Evolutionary conservation across 345 rosid species (phyloP).

Genomic region (Firmiana major): DNA sequence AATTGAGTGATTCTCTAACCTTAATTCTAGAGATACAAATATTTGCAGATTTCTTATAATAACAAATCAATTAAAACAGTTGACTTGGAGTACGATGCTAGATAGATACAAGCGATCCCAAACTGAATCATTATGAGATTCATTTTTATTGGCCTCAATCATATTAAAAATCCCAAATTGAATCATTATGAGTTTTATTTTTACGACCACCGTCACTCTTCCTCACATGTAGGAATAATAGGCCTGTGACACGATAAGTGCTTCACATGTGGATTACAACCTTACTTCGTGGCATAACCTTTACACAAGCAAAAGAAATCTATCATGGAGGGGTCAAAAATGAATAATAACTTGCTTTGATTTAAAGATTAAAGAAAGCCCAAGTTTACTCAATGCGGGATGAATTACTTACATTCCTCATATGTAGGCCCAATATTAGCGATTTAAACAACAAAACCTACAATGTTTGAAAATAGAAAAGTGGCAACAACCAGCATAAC

Average conservation of each 20-base stretch:
- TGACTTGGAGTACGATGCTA: too few relatives aligned
- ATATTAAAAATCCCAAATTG: background rate
- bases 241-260: background rate
- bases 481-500: background rate
- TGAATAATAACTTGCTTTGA: background rate
- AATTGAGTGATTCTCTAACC: too few relatives aligned
- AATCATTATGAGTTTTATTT: background rate
- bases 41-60: too few relatives aligned
- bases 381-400: background rate
- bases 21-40: too few relatives aligned
- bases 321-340: background rate
- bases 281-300: background rate
- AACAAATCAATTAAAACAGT: too few relatives aligned
- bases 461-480: background rate
- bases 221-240: background rate
- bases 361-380: background rate
- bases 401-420: background rate
- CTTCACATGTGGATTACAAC: background rate
- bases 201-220: background rate
- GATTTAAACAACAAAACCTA: background rate
- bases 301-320: background rate
- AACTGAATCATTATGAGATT: background rate
- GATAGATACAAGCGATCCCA: background rate
- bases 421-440: background rate
- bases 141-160: background rate